phyloP scores from a whole-genome alignment of 345 rosid genomes.

The Boechera divaricarpa region DNA sequence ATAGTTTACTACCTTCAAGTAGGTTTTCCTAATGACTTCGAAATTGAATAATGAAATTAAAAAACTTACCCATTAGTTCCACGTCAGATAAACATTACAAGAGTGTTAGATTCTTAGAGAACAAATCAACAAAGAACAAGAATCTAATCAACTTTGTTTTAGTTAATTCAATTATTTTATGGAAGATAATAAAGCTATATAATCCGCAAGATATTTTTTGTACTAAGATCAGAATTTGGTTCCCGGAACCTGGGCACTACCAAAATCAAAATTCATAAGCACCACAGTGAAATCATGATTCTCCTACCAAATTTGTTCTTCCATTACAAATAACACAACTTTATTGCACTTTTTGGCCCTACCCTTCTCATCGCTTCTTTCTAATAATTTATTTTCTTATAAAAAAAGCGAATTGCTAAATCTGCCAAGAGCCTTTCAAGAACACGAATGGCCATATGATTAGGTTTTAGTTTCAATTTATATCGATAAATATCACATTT shows the following conservation, averaged over 20 bases:
- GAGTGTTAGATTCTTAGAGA: neutral
- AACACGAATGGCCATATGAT: conserved; percentile 35
- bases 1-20: too few relatives aligned
- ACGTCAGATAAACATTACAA: neutral
- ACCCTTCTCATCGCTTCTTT: neutral
- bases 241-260: conserved; percentile 16
- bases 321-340: neutral
- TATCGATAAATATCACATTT: neutral
- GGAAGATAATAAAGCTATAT: neutral
- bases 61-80: too few relatives aligned
- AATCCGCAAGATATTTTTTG: neutral
- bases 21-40: too few relatives aligned
- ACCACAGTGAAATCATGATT: neutral
- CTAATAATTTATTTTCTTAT: neutral
- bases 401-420: neutral
- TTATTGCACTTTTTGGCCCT: conserved; percentile 23
- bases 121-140: neutral
- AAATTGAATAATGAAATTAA: too few relatives aligned
- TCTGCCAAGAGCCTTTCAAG: conserved; percentile 19
- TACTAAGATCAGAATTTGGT: neutral
- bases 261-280: conserved; percentile 3
- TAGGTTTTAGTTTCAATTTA: neutral
- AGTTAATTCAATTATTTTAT: neutral
- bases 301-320: neutral
- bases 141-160: neutral